These are phyloP conservation scores for Termitomyces sp. DNA, from an alignment of 768 basidiomycete genomes.

Conservation along the genomic window DNA sequence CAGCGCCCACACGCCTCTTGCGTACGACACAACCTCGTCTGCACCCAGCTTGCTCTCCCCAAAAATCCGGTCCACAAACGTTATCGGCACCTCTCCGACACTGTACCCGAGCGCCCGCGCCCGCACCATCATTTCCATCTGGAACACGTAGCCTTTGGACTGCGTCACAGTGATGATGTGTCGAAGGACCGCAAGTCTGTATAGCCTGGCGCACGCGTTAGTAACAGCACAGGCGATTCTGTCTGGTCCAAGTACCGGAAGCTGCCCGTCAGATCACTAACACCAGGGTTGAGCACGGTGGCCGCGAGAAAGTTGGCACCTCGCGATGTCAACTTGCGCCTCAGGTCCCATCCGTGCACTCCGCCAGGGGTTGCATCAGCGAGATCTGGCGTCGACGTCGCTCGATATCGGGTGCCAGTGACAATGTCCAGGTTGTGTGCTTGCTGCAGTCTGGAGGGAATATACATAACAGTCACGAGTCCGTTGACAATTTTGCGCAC, in stretches of 20 bases:
- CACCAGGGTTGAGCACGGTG: conserved; percentile 78
- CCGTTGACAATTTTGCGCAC: conserved; percentile 33
- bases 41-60: conserved; percentile 91
- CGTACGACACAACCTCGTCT: conserved; percentile 83
- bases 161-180: conserved; percentile 82
- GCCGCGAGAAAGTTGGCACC: conserved; percentile 91
- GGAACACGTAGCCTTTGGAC: conserved; percentile 92
- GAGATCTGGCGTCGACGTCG: conserved; percentile 51
- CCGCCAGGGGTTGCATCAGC: conserved; percentile 68
- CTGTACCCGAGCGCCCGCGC: conserved; percentile 79
- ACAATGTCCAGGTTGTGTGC: conserved; percentile 90
- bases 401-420: conserved; percentile 85
- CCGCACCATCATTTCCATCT: conserved; percentile 98
- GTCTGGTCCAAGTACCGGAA: conserved; percentile 52
- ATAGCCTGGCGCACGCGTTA: conserved; percentile 45
- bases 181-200: conserved; percentile 67
- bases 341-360: conserved; percentile 91
- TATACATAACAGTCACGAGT: not conserved
- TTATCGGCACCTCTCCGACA: conserved; percentile 90
- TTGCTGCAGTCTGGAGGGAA: conserved; percentile 59
- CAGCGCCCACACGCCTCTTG: conserved; percentile 77
- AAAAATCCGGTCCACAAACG: conserved; percentile 90
- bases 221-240: not conserved
- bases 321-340: conserved; percentile 80
- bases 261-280: conserved; percentile 87